These are phyloP conservation scores for Phyllosticta capitalensis DNA, from an alignment of 2,329 filamentous ascomycete genomes.

Conservation along the genomic window DNA sequence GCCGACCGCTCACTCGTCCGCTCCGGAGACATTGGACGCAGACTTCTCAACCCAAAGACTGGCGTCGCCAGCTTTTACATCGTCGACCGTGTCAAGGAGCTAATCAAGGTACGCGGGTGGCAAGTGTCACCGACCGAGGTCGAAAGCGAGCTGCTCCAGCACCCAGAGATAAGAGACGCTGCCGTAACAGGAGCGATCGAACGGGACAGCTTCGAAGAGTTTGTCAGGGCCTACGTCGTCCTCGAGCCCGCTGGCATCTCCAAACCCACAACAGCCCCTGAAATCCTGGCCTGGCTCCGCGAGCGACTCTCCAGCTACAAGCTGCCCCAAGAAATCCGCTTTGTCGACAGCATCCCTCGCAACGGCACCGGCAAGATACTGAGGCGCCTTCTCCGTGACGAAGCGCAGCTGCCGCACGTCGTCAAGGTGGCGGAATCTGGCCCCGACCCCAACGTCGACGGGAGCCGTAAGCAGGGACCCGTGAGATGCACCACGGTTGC, in stretches of 20 bases:
- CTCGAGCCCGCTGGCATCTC: constrained; percentile 8
- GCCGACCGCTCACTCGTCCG: constrained; percentile 13
- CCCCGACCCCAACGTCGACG: neutral
- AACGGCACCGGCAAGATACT: constrained; percentile 9
- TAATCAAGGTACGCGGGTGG: constrained; percentile 41
- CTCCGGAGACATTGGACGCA: constrained; percentile 11
- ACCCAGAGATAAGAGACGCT: constrained; percentile 31
- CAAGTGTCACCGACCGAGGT: constrained; percentile 43
- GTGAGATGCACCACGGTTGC: neutral
- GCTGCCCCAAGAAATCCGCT: constrained; percentile 3
- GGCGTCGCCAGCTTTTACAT: constrained; percentile 19
- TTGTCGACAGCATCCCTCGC: neutral
- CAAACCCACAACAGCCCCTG: neutral
- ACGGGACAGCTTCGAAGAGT: constrained; percentile 19
- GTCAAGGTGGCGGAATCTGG: neutral
- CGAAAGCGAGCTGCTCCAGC: constrained; percentile 36
- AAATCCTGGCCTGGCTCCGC: constrained; percentile 5
- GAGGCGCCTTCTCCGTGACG: constrained; percentile 4
- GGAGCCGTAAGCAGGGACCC: neutral
- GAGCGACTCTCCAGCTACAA: constrained; percentile 7
- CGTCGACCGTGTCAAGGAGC: constrained; percentile 32
- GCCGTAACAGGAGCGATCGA: constrained; percentile 30
- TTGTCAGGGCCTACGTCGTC: constrained; percentile 28
- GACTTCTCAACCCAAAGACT: neutral
- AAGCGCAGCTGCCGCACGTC: neutral